These are phyloP conservation scores for Rhododendron henanense DNA, from an alignment of 148 eudicot species.

Conservation along the genomic window DNA sequence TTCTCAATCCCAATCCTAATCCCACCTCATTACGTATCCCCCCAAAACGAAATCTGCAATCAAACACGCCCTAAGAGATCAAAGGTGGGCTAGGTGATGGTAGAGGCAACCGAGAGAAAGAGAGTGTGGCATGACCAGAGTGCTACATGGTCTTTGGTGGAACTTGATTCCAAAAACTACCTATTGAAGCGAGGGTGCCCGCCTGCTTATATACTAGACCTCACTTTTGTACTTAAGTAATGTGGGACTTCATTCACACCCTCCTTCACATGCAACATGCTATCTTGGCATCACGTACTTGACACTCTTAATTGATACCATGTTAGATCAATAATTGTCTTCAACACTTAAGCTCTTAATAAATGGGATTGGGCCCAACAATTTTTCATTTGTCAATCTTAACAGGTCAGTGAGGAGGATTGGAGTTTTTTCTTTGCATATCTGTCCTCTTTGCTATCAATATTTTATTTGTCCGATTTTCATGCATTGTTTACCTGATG, in stretches of 20 bases:
- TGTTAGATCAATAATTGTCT: not conserved
- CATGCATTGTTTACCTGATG: not conserved
- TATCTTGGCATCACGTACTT: not conserved
- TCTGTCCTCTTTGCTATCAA: not conserved
- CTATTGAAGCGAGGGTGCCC: not conserved
- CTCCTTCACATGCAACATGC: not conserved
- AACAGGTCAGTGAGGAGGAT: not conserved
- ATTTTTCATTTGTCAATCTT: not conserved
- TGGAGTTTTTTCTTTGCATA: not conserved
- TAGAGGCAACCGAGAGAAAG: not conserved
- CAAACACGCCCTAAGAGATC: not conserved
- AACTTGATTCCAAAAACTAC: not conserved
- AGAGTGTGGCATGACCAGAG: not conserved
- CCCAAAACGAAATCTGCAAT: no score
- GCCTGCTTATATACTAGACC: not conserved
- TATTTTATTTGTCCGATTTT: not conserved
- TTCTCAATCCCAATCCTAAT: no score
- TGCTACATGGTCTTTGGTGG: not conserved
- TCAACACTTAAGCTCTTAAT: not conserved
- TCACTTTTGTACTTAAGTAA: not conserved
- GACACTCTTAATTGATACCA: not conserved
- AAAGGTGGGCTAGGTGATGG: not conserved
- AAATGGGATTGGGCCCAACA: constrained; percentile 37
- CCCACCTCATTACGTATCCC: no score
- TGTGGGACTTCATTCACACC: not conserved